Evolutionary conservation across 805 yeast genomes (phyloP), one percentile per base, ranked within the genome.

Genomic region (Pichia nakasei): DNA sequence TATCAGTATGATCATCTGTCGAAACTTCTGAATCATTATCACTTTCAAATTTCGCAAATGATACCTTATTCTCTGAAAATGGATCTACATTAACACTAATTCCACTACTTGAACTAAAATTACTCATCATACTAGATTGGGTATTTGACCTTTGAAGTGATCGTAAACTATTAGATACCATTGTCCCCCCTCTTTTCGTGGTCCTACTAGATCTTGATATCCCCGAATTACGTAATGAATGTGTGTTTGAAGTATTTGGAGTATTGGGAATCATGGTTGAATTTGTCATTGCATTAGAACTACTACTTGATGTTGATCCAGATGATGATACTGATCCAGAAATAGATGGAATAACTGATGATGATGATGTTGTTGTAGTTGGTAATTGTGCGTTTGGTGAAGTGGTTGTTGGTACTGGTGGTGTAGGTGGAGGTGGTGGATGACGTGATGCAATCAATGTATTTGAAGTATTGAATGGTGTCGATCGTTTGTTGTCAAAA

Each of bases 401-500:
- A 8, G 43, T 29, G 17, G 27, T n/a, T 7, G 41, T 18, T 32
- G 48, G 39, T 17, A 21, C 22, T 20, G 45, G 27, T 13, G 38
- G 36, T 24, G 32, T 15, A 3, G 73, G 71, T 3, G 69, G 67
- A 7, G 68, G 68, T 4, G 53, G 52, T 19, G 50, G 50, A 3
- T 42, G 43, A 9, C 52, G 39, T 21, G 44, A 43, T 9, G 52
- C 48, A 15, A 45, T 31, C 9, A 48, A 42, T 0, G 87, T 88
- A 0, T 87, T 83, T 12, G 72, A 77, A 21, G 35, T 39, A 13
- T 26, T 53, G 54, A 75, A 84, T 1, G 95, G 94, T 0, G 95
- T 81, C 38, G 76, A 78, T 37, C 95, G 65, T 41, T 87, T 69
- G 52, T 82, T 78, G 53, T 86, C 93, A 56, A 86, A 86, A 59